Conservation (phyloP, 2,329 filamentous ascomycete species). For the Cladosporium sp. region DNA sequence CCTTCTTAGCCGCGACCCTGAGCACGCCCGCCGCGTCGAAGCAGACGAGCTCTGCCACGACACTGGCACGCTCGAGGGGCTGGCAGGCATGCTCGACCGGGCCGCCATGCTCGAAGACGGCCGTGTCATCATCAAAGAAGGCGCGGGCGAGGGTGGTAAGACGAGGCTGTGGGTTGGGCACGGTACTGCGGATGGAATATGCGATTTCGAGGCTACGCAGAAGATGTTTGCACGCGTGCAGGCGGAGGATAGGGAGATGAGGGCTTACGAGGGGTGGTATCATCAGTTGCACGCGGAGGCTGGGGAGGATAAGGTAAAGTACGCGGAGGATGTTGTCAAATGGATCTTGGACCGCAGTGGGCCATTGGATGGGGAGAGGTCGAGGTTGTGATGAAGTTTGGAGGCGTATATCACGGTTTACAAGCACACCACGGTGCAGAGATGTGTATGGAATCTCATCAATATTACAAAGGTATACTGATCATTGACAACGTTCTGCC, state of each 20-base stretch:
- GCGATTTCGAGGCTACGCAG: conserved; percentile 61
- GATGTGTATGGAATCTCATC: no score
- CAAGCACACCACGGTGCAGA: no score
- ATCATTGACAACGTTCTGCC: neutral
- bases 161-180: conserved; percentile 68
- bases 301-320: conserved; percentile 31
- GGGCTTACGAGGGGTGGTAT: conserved; percentile 70
- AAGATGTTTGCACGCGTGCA: conserved; percentile 56
- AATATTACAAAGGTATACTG: neutral
- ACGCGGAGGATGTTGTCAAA: conserved; percentile 28
- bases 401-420: no score
- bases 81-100: conserved; percentile 74
- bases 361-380: conserved; percentile 1
- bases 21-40: conserved; percentile 55
- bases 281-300: conserved; percentile 56
- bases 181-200: conserved; percentile 69
- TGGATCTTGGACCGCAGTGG: conserved; percentile 26
- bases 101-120: conserved; percentile 58
- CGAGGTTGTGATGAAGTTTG: neutral
- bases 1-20: conserved; percentile 64
- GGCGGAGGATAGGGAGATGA: conserved; percentile 66
- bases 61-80: conserved; percentile 77
- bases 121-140: conserved; percentile 42
- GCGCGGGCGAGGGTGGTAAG: conserved; percentile 50
- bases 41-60: conserved; percentile 73